These are phyloP conservation scores for Sanghuangporus weigelae DNA, from an alignment of 1,284 basidiomycete species.

Conservation along the genomic window DNA sequence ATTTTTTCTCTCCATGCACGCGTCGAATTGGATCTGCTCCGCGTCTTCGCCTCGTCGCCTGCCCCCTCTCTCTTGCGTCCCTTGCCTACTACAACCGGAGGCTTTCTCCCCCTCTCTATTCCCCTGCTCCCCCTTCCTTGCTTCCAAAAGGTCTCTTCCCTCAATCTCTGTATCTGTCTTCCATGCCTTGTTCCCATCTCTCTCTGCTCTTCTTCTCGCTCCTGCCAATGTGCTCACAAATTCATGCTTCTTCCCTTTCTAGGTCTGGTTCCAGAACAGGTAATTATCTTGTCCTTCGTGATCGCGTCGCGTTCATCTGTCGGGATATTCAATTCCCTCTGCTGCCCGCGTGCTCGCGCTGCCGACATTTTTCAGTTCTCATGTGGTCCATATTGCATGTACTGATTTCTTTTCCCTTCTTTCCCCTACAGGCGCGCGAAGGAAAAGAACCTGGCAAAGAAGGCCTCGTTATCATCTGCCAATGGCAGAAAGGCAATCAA, in stretches of 20 bases:
- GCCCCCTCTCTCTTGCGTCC: neutral
- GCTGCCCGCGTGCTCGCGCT: neutral
- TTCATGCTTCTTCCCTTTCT: slow-evolving; percentile 2
- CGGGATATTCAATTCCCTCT: neutral
- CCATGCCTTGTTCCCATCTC: neutral
- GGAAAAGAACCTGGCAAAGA: slow-evolving; percentile 56
- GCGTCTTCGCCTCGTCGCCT: neutral
- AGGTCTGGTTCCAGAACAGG: slow-evolving; percentile 94
- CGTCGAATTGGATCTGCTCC: neutral
- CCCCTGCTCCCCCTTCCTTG: neutral
- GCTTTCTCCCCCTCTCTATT: neutral
- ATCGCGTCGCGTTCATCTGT: neutral
- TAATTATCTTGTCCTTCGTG: slow-evolving; percentile 28
- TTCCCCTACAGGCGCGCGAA: slow-evolving; percentile 61
- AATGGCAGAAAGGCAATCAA: slow-evolving; percentile 11
- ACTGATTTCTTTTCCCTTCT: neutral
- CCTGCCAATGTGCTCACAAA: slow-evolving; percentile 1
- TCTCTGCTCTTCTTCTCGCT: neutral
- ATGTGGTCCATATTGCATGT: neutral
- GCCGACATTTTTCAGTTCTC: neutral
- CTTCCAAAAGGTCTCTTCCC: neutral
- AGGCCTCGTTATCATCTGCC: slow-evolving; percentile 16
- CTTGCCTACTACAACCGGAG: neutral
- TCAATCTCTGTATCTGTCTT: neutral
- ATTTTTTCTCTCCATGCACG: slow-evolving; percentile 3